A percentile compares a stretch with the other conserved stretches of the same genome.
These are phyloP conservation scores for Phoenix dactylifera DNA, from an alignment of 176 grass and related monocot species.

Conservation along the genomic window DNA sequence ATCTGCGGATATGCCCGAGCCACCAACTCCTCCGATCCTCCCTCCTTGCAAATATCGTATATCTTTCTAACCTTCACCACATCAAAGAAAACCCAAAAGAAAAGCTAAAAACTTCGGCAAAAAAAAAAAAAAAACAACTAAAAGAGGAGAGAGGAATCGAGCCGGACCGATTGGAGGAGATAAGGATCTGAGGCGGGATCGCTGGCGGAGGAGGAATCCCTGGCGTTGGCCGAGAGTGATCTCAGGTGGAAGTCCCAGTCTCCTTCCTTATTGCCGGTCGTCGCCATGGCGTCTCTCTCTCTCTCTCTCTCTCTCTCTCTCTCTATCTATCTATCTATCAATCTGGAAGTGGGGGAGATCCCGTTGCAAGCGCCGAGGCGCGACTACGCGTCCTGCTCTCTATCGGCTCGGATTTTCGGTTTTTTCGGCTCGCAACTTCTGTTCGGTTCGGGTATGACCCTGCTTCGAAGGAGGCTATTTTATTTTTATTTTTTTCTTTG, in stretches of 20 bases:
- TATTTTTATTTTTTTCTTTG: too few species aligned
- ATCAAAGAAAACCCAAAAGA: not conserved
- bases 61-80: constrained; percentile 57
- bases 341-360: constrained; percentile 3
- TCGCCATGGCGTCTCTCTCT: constrained; percentile 9
- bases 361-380: not conserved
- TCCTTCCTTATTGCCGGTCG: constrained; percentile 1
- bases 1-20: constrained; percentile 74
- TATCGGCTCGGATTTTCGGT: too few species aligned
- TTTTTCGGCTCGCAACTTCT: too few species aligned
- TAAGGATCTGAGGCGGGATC: constrained; percentile 67
- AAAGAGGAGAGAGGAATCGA: not conserved
- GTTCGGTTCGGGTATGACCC: too few species aligned
- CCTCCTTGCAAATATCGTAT: constrained; percentile 53
- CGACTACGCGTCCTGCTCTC: too few species aligned
- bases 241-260: constrained; percentile 90
- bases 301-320: too few species aligned
- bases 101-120: not conserved
- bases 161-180: constrained; percentile 72
- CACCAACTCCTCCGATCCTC: constrained; percentile 63
- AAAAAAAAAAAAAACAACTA: not conserved
- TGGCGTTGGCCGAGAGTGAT: constrained; percentile 66
- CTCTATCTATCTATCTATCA: too few species aligned
- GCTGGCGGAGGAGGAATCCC: constrained; percentile 57
- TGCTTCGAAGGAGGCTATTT: too few species aligned